phyloP scores from a whole-genome alignment of 108 stramenopile genomes.

The Chaetoceros tenuissimus region DNA sequence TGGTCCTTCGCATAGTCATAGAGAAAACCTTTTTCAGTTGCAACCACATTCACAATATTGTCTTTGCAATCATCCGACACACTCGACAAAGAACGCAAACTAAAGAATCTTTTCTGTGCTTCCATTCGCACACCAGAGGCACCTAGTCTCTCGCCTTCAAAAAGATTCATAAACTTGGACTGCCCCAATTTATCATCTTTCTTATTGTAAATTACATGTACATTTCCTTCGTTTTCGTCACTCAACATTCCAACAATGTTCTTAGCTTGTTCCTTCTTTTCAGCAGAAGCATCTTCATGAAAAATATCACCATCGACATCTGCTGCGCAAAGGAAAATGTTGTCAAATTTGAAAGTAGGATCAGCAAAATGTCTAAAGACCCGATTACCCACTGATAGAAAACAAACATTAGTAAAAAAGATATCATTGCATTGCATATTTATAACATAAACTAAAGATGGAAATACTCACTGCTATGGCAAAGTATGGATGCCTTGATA shows the following conservation, averaged over 20 bases:
- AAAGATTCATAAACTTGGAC: background rate
- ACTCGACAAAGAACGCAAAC: too few species aligned
- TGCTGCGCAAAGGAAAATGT: background rate
- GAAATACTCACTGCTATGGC: too few species aligned
- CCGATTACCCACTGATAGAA: constrained; percentile 1
- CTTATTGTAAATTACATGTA: background rate
- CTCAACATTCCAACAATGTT: background rate
- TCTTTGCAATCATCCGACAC: background rate
- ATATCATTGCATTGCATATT: too few species aligned
- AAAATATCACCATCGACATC: background rate
- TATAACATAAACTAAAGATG: too few species aligned
- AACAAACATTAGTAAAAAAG: too few species aligned
- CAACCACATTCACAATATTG: background rate
- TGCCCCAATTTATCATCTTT: background rate
- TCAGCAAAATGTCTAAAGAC: background rate
- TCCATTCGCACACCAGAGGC: background rate
- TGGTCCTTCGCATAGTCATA: too few species aligned
- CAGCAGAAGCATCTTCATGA: background rate
- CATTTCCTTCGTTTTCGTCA: background rate
- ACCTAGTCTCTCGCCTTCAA: background rate
- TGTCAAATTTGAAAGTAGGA: background rate
- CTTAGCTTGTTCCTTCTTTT: background rate
- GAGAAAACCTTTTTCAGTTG: too few species aligned
- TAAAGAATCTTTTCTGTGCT: background rate
- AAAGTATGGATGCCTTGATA: background rate